Evolutionary conservation across 441 rosid species (phyloP).

Genomic region (Rhodomyrtus psidioides): DNA sequence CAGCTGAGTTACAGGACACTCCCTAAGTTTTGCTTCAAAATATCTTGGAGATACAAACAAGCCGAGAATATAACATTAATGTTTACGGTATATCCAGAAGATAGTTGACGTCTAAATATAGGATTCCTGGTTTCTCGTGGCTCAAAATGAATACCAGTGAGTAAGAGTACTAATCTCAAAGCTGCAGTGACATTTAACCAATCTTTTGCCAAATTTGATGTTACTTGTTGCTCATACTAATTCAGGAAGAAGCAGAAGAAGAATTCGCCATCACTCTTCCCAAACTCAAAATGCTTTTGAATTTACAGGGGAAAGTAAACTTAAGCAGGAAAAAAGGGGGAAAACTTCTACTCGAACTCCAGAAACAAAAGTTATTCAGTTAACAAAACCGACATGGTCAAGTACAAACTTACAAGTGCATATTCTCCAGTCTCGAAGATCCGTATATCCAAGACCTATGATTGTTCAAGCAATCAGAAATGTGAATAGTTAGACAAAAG

Average conservation of each 20-base stretch:
- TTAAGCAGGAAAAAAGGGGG: background rate
- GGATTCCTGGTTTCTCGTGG: background rate
- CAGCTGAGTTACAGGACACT: background rate
- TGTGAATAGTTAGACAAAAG: background rate
- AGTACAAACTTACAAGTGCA: conserved; percentile 61
- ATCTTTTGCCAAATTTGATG: background rate
- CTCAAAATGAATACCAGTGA: background rate
- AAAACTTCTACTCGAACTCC: background rate
- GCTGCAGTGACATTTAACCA: background rate
- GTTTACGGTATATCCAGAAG: background rate
- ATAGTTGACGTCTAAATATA: background rate
- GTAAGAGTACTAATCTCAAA: background rate
- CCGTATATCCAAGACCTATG: conserved; percentile 65
- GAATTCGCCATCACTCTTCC: background rate
- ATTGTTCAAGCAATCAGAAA: background rate
- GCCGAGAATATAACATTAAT: background rate
- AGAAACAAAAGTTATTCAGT: background rate
- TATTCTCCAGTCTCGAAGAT: conserved; percentile 87
- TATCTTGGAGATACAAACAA: background rate
- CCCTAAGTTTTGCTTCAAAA: background rate
- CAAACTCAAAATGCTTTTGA: background rate
- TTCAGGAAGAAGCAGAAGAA: background rate
- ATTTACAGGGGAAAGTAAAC: background rate
- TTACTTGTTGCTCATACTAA: background rate
- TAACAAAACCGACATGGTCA: background rate